phyloP scores from a whole-genome alignment of 345 rosid genomes.

The Garcia nutans region DNA sequence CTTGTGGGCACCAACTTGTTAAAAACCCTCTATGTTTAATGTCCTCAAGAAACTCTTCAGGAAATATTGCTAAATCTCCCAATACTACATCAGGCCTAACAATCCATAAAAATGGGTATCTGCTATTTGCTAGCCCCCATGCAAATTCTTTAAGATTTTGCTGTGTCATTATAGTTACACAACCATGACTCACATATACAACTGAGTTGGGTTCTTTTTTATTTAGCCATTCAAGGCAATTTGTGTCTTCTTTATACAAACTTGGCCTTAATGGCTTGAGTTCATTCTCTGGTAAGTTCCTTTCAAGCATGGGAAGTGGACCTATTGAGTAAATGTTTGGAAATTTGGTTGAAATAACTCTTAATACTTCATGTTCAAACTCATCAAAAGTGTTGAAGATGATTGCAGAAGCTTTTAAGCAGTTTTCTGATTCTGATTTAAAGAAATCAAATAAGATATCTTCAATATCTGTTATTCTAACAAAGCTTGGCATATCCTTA shows the following conservation, averaged over 20 bases:
- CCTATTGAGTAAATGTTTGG: conserved; percentile 29
- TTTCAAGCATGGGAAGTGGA: conserved; percentile 32
- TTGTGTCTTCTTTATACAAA: conserved; percentile 29
- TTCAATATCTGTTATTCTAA: conserved; percentile 33
- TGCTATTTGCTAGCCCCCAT: conserved; percentile 38
- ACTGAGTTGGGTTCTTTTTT: conserved; percentile 18
- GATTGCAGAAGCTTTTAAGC: conserved; percentile 26
- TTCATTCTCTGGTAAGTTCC: conserved; percentile 6
- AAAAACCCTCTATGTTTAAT: conserved; percentile 25
- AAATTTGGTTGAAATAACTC: conserved; percentile 18
- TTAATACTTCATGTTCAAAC: conserved; percentile 30
- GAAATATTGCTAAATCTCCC: conserved; percentile 25
- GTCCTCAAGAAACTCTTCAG: conserved; percentile 22
- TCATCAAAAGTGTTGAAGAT: conserved; percentile 43
- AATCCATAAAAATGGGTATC: conserved; percentile 36
- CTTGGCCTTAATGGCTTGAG: conserved; percentile 12
- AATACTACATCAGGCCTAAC: conserved; percentile 27
- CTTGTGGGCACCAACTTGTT: conserved; percentile 33
- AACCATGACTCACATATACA: conserved; percentile 30
- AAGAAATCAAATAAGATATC: conserved; percentile 17
- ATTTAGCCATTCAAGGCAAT: conserved; percentile 31
- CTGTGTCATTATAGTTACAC: conserved; percentile 21
- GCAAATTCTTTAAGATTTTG: conserved; percentile 34
- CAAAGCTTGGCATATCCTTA: conserved; percentile 36
- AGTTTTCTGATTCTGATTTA: conserved; percentile 15